Conservation (phyloP, 148 eudicot genomes). For the Arbutus unedo region DNA sequence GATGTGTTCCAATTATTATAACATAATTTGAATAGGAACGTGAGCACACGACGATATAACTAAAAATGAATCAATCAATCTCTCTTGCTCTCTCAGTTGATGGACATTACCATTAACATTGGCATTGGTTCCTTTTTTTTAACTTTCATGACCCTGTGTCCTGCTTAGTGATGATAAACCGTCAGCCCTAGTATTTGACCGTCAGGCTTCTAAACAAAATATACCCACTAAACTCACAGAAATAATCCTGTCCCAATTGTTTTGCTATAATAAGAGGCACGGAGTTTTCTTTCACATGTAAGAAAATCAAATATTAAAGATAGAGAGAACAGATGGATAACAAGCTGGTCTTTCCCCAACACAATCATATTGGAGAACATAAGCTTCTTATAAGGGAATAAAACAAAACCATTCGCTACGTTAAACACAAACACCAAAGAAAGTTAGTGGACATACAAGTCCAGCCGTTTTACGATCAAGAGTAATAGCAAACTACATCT, state of each 20-base stretch:
- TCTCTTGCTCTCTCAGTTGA: neutral
- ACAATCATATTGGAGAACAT: neutral
- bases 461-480: slow-evolving; percentile 88
- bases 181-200: neutral
- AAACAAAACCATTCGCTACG: neutral
- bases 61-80: neutral
- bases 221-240: neutral
- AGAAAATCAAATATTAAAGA: neutral
- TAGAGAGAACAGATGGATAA: neutral
- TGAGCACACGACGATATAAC: neutral
- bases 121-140: neutral
- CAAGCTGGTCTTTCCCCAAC: slow-evolving; percentile 7
- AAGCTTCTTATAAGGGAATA: neutral
- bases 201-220: neutral
- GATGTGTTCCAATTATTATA: neutral
- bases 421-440: neutral
- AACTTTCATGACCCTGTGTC: neutral
- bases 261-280: neutral
- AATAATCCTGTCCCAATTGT: neutral
- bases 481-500: slow-evolving; percentile 97
- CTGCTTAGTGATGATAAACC: neutral
- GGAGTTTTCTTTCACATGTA: neutral
- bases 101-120: neutral
- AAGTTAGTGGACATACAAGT: slow-evolving; percentile 63
- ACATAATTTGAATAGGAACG: neutral